Conservation (phyloP, 2,329 filamentous ascomycete species). For the Talaromyces sp. region DNA sequence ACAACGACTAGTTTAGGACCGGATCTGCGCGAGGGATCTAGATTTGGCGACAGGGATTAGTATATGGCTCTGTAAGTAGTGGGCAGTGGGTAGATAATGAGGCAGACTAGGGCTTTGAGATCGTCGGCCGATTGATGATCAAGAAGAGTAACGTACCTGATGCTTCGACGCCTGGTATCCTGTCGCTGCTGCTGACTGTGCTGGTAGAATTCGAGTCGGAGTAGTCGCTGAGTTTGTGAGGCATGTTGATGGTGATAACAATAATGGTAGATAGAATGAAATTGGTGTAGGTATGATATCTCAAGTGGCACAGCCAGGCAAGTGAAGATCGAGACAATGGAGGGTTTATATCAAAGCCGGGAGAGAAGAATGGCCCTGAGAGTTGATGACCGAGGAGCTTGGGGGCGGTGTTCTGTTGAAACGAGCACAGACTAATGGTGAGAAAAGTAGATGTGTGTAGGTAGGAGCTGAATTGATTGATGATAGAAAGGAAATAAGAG, state of each 20-base stretch:
- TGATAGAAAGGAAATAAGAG: background rate
- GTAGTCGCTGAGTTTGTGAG: slow-evolving; percentile 18
- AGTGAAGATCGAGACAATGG: background rate
- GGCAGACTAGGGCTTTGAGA: background rate
- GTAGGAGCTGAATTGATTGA: background rate
- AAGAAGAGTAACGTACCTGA: slow-evolving; percentile 12
- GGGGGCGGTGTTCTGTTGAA: slow-evolving; percentile 13
- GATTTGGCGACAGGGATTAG: slow-evolving; percentile 14
- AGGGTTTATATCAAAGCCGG: background rate
- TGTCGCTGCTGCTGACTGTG: slow-evolving; percentile 17
- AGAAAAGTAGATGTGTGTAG: background rate
- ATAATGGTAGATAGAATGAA: background rate
- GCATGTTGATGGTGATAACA: slow-evolving; percentile 9
- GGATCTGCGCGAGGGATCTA: slow-evolving; percentile 19
- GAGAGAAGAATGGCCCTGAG: background rate
- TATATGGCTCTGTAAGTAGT: background rate
- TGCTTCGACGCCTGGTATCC: slow-evolving; percentile 15
- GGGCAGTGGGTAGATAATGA: background rate
- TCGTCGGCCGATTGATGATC: background rate
- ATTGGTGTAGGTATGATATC: background rate
- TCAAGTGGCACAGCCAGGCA: slow-evolving; percentile 17
- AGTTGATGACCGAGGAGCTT: slow-evolving; percentile 3
- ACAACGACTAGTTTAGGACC: slow-evolving; percentile 19
- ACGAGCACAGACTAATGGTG: slow-evolving; percentile 6
- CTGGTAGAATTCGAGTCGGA: slow-evolving; percentile 18